Evolutionary conservation across 2,329 filamentous ascomycete genomes (phyloP).

Genomic region (Colletotrichum cuscutae): DNA sequence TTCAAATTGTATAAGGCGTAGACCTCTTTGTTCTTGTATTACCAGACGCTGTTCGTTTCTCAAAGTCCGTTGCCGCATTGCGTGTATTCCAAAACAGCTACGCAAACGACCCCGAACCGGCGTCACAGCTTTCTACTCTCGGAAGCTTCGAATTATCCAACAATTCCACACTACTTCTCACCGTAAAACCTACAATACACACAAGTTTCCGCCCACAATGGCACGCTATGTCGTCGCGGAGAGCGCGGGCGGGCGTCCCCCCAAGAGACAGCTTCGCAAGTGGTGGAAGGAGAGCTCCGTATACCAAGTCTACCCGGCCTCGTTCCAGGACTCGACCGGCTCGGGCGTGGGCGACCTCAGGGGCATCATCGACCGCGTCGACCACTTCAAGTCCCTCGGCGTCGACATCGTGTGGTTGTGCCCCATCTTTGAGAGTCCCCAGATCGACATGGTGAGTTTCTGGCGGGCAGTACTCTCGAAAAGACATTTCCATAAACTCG

Average conservation of each 20-base stretch:
- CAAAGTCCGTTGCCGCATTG: neutral
- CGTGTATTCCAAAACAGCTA: neutral
- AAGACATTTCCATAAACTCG: neutral
- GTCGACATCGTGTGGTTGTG: slow-evolving; percentile 68
- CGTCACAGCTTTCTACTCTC: neutral
- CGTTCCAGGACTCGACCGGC: slow-evolving; percentile 68
- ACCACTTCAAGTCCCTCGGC: slow-evolving; percentile 65
- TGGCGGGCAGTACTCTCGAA: too few species aligned
- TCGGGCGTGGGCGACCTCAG: slow-evolving; percentile 67
- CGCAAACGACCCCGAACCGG: neutral
- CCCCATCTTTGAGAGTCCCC: slow-evolving; percentile 62
- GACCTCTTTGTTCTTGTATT: neutral
- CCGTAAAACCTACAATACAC: neutral
- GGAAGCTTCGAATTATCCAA: neutral
- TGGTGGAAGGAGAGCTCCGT: slow-evolving; percentile 72
- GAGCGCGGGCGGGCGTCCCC: neutral
- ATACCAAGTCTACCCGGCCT: slow-evolving; percentile 72
- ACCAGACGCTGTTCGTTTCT: neutral
- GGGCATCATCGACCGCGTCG: slow-evolving; percentile 66
- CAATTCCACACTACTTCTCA: neutral
- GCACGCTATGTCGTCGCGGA: slow-evolving; percentile 1
- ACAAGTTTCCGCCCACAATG: neutral
- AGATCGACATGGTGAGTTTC: slow-evolving; percentile 68
- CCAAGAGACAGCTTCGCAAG: slow-evolving; percentile 33
- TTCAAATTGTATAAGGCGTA: neutral